A percentile compares a stretch with the other conserved stretches of the same genome.
Evolutionary conservation across 306 rosid genomes (phyloP).

Genomic region (Castanospermum australe): DNA sequence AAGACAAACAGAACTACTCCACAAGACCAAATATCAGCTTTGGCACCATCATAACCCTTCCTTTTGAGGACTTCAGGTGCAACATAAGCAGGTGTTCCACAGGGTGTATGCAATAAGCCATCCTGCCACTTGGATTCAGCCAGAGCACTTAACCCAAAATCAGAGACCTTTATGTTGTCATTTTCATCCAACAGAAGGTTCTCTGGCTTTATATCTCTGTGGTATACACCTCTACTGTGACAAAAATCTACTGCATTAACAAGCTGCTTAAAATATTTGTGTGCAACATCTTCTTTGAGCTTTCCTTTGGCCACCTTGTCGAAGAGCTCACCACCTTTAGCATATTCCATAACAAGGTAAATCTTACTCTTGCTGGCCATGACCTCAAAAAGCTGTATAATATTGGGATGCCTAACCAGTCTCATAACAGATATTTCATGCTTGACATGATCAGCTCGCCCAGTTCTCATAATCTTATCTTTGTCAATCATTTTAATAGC

Average conservation of each 20-base stretch:
- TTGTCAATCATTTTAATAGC: slow-evolving; percentile 55
- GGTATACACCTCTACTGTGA: slow-evolving; percentile 63
- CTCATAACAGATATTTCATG: slow-evolving; percentile 54
- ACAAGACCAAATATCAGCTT: slow-evolving; percentile 66
- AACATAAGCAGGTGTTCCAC: slow-evolving; percentile 62
- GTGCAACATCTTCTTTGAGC: slow-evolving; percentile 51
- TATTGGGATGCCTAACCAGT: slow-evolving; percentile 46
- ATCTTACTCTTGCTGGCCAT: slow-evolving; percentile 57
- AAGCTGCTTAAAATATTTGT: slow-evolving; percentile 48
- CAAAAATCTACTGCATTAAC: slow-evolving; percentile 55
- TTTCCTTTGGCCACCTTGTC: slow-evolving; percentile 41
- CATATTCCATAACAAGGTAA: slow-evolving; percentile 52
- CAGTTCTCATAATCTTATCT: slow-evolving; percentile 36
- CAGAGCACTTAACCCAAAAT: slow-evolving; percentile 62
- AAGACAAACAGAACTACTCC: slow-evolving; percentile 57
- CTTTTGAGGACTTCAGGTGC: slow-evolving; percentile 54
- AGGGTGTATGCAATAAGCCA: slow-evolving; percentile 47
- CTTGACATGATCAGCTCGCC: slow-evolving; percentile 34
- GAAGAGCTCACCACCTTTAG: slow-evolving; percentile 59
- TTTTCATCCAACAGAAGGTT: slow-evolving; percentile 57
- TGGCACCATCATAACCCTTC: slow-evolving; percentile 60
- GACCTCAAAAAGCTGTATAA: slow-evolving; percentile 51
- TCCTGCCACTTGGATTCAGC: slow-evolving; percentile 41
- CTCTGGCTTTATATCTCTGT: slow-evolving; percentile 62
- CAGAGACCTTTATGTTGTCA: slow-evolving; percentile 48